Evolutionary conservation across 2,329 filamentous ascomycete species (phyloP).

Genomic region (Furcasterigmium sp.): DNA sequence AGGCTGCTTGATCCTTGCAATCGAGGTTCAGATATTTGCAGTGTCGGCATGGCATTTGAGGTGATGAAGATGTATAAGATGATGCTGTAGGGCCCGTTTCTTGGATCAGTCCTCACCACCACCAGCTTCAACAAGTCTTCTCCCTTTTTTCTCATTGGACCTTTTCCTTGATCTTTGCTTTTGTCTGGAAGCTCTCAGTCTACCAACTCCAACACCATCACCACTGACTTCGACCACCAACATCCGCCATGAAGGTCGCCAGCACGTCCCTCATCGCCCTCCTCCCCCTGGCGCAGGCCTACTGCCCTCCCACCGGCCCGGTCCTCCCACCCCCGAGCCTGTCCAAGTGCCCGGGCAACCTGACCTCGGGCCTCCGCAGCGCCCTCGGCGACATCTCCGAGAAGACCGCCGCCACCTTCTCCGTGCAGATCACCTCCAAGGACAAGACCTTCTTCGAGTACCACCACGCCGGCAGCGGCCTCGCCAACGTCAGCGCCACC

Average conservation of each 20-base stretch:
- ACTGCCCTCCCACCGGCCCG: conserved; percentile 1
- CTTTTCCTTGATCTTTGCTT: no score
- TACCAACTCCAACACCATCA: no score
- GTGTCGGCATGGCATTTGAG: no score
- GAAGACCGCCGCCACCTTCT: conserved; percentile 29
- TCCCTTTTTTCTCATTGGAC: no score
- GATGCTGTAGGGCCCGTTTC: no score
- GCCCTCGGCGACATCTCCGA: conserved; percentile 9
- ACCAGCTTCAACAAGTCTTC: no score
- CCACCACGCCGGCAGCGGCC: conserved; percentile 30
- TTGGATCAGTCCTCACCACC: no score
- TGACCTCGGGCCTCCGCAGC: background rate
- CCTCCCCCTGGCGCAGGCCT: background rate
- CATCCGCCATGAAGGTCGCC: background rate
- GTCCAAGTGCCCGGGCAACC: background rate
- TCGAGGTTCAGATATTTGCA: no score
- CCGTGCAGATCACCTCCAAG: conserved; percentile 36
- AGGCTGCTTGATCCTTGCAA: background rate
- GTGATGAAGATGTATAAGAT: background rate
- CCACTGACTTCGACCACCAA: background rate
- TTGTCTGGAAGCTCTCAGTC: no score
- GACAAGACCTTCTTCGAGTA: conserved; percentile 28
- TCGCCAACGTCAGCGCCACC: conserved; percentile 7
- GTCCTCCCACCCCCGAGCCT: background rate
- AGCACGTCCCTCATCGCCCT: background rate